Evolutionary conservation across 805 yeast species (phyloP).

Genomic region (Myxozyma sirexii): DNA sequence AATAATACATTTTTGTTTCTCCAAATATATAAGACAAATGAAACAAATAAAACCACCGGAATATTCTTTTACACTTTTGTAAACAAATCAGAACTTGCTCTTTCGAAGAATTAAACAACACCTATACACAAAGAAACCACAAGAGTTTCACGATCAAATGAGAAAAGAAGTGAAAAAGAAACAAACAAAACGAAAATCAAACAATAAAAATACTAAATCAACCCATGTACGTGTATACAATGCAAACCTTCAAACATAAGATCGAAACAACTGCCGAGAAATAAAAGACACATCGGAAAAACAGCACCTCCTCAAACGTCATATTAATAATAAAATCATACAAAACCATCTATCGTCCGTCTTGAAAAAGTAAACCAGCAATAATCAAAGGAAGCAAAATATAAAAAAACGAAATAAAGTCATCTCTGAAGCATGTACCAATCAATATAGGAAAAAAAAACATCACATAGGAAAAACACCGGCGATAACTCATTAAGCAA

Average conservation of each 20-base stretch:
- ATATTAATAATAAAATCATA: background rate
- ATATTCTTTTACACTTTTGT: too few species aligned
- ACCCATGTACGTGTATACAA: constrained; percentile 1
- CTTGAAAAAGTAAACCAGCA: background rate
- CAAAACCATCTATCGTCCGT: background rate
- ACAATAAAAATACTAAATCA: background rate
- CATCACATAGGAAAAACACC: background rate
- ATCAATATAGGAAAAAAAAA: background rate
- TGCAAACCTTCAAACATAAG: background rate
- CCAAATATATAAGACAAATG: background rate
- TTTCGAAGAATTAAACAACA: too few species aligned
- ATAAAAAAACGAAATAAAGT: background rate
- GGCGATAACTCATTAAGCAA: background rate
- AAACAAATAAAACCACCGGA: too few species aligned
- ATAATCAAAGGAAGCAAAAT: background rate
- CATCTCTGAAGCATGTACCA: background rate
- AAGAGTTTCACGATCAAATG: background rate
- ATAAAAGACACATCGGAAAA: background rate
- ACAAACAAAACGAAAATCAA: background rate
- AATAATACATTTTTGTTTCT: too few species aligned
- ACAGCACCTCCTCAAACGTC: background rate
- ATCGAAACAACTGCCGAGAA: background rate
- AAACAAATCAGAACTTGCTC: background rate
- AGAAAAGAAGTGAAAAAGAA: background rate
- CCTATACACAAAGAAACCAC: background rate